These are phyloP conservation scores for Hygrophorus pudorinus DNA, from an alignment of 768 basidiomycete species.

Conservation along the genomic window DNA sequence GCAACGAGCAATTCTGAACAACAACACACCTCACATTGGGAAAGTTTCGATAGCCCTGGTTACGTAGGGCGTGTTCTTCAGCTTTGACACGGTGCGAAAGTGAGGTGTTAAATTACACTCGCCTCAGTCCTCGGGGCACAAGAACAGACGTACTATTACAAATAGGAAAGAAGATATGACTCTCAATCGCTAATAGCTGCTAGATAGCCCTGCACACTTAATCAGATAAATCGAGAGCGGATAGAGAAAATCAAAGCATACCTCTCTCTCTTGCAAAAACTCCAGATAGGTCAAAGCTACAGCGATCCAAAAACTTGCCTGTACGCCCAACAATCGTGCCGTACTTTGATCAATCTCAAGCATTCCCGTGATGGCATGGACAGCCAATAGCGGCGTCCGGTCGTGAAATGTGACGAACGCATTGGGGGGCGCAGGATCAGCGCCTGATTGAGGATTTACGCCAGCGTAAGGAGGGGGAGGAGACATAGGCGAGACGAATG, in stretches of 20 bases:
- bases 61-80: too few species aligned
- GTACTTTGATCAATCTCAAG: slow-evolving; percentile 54
- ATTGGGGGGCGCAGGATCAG: slow-evolving; percentile 9
- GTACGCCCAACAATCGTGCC: slow-evolving; percentile 53
- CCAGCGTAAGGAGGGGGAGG: slow-evolving; percentile 29
- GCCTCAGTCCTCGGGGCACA: too few species aligned
- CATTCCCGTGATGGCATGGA: slow-evolving; percentile 47
- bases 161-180: too few species aligned
- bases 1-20: too few species aligned
- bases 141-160: too few species aligned
- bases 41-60: too few species aligned
- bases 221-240: background rate
- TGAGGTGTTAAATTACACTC: too few species aligned
- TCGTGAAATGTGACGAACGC: slow-evolving; percentile 64
- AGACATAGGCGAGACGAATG: slow-evolving; percentile 14
- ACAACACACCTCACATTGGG: too few species aligned
- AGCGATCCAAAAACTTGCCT: slow-evolving; percentile 71
- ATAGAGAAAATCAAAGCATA: slow-evolving; percentile 21
- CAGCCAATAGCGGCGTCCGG: slow-evolving; percentile 54
- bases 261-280: slow-evolving; percentile 71
- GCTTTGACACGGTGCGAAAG: too few species aligned
- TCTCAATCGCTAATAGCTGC: slow-evolving; percentile 38
- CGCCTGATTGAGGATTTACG: slow-evolving; percentile 6
- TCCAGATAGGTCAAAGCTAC: slow-evolving; percentile 67
- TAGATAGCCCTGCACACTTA: slow-evolving; percentile 39